Conservation (phyloP, 345 rosid species). For the Citrus medica region DNA sequence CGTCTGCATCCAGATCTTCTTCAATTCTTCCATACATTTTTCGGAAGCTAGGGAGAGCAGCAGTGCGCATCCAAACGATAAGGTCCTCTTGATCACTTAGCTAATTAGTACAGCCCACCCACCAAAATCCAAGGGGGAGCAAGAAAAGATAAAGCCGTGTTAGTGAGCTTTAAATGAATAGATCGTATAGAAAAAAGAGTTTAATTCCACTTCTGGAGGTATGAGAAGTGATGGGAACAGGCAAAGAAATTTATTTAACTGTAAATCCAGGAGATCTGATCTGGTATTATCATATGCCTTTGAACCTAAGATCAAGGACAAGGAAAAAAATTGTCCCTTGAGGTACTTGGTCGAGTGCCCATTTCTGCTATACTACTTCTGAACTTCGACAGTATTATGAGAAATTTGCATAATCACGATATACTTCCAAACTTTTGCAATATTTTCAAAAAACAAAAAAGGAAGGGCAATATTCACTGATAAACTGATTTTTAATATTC, state of each 20-base stretch:
- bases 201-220: not conserved
- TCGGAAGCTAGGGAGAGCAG: conserved; percentile 81
- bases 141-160: conserved; percentile 5
- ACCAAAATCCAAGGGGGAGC: conserved; percentile 8
- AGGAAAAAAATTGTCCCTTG: not conserved
- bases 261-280: not conserved
- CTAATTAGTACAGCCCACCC: conserved; percentile 30
- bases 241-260: not conserved
- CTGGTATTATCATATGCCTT: not conserved
- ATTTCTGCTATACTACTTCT: not conserved
- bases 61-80: conserved; percentile 80
- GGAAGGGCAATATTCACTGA: not conserved
- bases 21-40: conserved; percentile 81
- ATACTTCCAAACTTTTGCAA: not conserved
- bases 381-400: not conserved
- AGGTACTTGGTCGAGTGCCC: not conserved
- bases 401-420: not conserved
- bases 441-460: not conserved
- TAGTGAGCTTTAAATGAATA: conserved; percentile 16
- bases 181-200: not conserved
- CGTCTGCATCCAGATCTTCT: conserved; percentile 63
- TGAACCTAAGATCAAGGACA: conserved; percentile 1
- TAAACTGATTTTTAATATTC: not conserved
- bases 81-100: conserved; percentile 85
- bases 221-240: not conserved